phyloP scores from a whole-genome alignment of 2,329 filamentous ascomycete genomes.

The Periconia macrospinosa region DNA sequence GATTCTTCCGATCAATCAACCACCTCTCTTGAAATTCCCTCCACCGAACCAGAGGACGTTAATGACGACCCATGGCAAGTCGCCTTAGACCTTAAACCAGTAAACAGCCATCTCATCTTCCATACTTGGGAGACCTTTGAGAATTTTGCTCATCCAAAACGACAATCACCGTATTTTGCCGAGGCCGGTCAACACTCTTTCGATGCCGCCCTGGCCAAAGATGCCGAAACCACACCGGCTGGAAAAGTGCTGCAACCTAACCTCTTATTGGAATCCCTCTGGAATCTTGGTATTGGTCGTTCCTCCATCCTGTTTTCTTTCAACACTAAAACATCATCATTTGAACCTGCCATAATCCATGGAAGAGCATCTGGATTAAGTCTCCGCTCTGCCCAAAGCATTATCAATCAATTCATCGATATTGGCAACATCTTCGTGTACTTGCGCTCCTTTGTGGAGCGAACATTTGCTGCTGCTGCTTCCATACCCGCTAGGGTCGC shows the following conservation, averaged over 20 bases:
- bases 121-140: conserved; percentile 73
- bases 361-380: conserved; percentile 56
- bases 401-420: conserved; percentile 50
- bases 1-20: conserved; percentile 34
- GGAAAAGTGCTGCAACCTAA: conserved; percentile 42
- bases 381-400: conserved; percentile 53
- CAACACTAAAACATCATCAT: conserved; percentile 55
- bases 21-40: conserved; percentile 27
- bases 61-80: conserved; percentile 44
- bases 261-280: conserved; percentile 55
- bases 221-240: conserved; percentile 47
- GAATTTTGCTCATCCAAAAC: conserved; percentile 43
- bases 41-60: conserved; percentile 9
- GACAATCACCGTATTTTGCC: conserved; percentile 60
- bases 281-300: conserved; percentile 69
- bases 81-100: conserved; percentile 34
- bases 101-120: conserved; percentile 44
- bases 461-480: conserved; percentile 36
- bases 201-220: conserved; percentile 58
- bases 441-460: conserved; percentile 41
- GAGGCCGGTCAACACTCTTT: conserved; percentile 69
- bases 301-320: conserved; percentile 72
- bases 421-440: conserved; percentile 41
- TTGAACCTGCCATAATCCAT: conserved; percentile 51
- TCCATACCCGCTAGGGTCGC: conserved; percentile 46